Conservation (phyloP, 2,329 filamentous ascomycete species). For the Diplodia mutila region DNA sequence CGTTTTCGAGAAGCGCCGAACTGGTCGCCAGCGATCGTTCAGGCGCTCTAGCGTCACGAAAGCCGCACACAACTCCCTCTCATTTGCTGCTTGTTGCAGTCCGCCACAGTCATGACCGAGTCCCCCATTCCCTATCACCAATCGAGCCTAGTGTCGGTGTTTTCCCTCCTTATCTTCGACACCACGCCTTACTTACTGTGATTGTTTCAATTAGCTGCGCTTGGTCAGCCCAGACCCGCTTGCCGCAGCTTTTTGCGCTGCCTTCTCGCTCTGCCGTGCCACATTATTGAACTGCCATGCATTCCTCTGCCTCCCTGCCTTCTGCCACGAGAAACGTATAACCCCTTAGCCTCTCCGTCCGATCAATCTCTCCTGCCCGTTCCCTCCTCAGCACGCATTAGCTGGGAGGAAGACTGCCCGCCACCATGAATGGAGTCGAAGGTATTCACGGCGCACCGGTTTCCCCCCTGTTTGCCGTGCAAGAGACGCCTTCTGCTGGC, state of each 20-base stretch:
- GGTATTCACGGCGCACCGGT: conserved; percentile 8
- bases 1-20: conserved; percentile 17
- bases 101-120: conserved; percentile 7
- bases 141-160: conserved; percentile 4
- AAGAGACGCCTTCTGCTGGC: conserved; percentile 47
- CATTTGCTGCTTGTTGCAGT: conserved; percentile 18
- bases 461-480: conserved; percentile 43
- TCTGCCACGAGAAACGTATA: too few relatives aligned
- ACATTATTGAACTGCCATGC: not conserved
- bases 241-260: not conserved
- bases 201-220: conserved; percentile 7
- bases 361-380: not conserved
- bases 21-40: not conserved
- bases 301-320: conserved; percentile 2
- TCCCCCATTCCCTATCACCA: conserved; percentile 3
- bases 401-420: not conserved
- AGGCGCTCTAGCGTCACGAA: conserved; percentile 17
- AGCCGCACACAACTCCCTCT: not conserved
- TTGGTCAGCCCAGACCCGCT: conserved; percentile 4
- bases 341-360: not conserved
- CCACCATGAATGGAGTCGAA: not conserved
- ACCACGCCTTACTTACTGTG: not conserved
- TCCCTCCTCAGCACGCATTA: not conserved
- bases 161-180: conserved; percentile 18
- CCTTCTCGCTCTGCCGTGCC: not conserved